Percentiles rank a stretch among this genome's conserved stretches.
phyloP scores from a whole-genome alignment of 345 rosid species.

The Durio zibethinus region DNA sequence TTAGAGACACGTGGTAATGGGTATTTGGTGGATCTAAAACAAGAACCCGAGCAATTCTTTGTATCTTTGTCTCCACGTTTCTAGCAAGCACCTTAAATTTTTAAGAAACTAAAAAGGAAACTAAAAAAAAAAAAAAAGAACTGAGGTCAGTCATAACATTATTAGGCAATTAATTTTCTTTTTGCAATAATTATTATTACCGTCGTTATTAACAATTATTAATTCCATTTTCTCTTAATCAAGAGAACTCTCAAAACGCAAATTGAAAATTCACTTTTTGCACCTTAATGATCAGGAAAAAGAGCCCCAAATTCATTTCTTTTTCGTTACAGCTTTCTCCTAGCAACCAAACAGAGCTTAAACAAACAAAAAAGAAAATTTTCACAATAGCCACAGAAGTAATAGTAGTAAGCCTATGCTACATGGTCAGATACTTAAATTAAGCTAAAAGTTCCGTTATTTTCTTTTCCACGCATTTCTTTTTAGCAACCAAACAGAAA shows the following conservation, averaged over 20 bases:
- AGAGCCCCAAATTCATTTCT: background rate
- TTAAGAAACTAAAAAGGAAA: too few species aligned
- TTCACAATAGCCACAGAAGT: background rate
- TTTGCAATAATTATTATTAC: background rate
- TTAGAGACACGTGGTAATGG: constrained; percentile 14
- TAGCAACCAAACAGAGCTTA: background rate
- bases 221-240: background rate
- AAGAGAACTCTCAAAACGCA: background rate
- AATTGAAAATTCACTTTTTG: background rate
- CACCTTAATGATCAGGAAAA: background rate
- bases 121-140: background rate
- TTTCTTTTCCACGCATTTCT: background rate
- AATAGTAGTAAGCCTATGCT: background rate
- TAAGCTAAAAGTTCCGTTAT: background rate
- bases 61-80: constrained; percentile 46
- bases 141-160: background rate
- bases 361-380: background rate
- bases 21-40: constrained; percentile 74
- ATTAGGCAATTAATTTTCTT: background rate
- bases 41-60: constrained; percentile 64
- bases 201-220: too few species aligned
- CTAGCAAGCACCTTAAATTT: constrained; percentile 50
- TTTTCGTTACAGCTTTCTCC: background rate
- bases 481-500: background rate
- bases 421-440: background rate